A percentile compares a stretch with the other conserved stretches of the same genome.
Conservation (phyloP, 1,284 basidiomycete genomes). For the Pseudozyma thailandica region DNA sequence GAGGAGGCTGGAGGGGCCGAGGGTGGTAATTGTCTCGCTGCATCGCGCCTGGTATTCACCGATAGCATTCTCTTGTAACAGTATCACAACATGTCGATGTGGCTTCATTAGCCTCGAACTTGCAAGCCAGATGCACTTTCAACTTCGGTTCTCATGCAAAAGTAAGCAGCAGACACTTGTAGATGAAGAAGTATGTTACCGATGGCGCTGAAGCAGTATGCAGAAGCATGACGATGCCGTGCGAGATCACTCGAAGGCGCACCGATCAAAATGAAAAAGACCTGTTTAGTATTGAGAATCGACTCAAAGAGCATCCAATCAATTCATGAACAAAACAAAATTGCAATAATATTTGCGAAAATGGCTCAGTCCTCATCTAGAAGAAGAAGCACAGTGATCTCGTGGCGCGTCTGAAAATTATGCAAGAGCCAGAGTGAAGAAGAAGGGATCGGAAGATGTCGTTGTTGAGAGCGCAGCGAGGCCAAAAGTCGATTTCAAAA, state of each 20-base stretch:
- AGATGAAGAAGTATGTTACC: neutral
- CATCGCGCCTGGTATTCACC: no score
- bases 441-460: conserved; percentile 16
- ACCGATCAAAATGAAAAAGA: conserved; percentile 8
- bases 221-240: neutral
- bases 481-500: conserved; percentile 9
- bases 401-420: conserved; percentile 32
- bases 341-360: neutral
- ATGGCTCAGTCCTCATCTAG: neutral
- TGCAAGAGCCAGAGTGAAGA: conserved; percentile 9
- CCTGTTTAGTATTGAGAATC: neutral
- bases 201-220: neutral
- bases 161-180: no score
- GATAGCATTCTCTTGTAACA: neutral
- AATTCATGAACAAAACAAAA: conserved; percentile 3
- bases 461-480: conserved; percentile 7
- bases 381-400: conserved; percentile 31
- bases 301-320: conserved; percentile 4
- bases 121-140: no score
- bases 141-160: no score
- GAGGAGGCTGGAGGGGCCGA: conserved; percentile 18
- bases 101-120: neutral
- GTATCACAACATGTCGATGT: neutral
- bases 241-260: neutral
- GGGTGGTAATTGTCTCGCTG: conserved; percentile 25